These are phyloP conservation scores for Paulownia fortunei DNA, from an alignment of 257 asterid species.

Conservation along the genomic window DNA sequence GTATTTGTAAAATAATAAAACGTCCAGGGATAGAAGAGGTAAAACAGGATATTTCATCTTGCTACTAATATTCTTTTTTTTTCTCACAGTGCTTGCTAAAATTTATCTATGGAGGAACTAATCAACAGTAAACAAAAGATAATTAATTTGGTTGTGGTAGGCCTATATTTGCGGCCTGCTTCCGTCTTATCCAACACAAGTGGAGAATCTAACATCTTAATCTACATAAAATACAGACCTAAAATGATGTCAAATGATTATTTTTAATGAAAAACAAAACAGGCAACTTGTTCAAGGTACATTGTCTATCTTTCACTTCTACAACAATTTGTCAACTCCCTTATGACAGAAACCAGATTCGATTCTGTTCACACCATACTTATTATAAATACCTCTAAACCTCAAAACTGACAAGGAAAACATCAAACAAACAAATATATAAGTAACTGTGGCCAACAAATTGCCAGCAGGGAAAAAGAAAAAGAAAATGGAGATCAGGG, in stretches of 20 bases:
- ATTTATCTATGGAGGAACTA: too few relatives aligned
- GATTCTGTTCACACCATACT: slow-evolving; percentile 43
- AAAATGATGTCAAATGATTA: too few relatives aligned
- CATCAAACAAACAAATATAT: neutral
- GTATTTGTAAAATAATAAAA: too few relatives aligned
- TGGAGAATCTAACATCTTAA: neutral
- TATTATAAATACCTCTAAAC: slow-evolving; percentile 26
- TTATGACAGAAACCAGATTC: neutral
- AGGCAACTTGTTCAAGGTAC: neutral
- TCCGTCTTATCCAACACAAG: neutral
- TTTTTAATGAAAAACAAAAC: neutral
- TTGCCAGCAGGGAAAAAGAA: neutral
- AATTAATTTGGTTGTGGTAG: neutral
- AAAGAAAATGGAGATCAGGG: slow-evolving; percentile 42
- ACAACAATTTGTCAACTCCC: slow-evolving; percentile 19
- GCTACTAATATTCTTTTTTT: too few relatives aligned
- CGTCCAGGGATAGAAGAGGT: too few relatives aligned
- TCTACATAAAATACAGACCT: too few relatives aligned
- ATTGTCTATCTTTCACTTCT: neutral
- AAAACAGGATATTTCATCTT: too few relatives aligned
- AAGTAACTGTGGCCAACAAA: neutral
- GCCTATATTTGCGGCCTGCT: neutral
- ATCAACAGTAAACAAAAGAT: neutral
- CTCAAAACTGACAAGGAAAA: neutral
- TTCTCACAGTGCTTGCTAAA: too few relatives aligned